Evolutionary conservation across 176 grass and related monocot species (phyloP), one percentile per base, ranked within the genome.

Genomic region (Urochloa ruziziensis): DNA sequence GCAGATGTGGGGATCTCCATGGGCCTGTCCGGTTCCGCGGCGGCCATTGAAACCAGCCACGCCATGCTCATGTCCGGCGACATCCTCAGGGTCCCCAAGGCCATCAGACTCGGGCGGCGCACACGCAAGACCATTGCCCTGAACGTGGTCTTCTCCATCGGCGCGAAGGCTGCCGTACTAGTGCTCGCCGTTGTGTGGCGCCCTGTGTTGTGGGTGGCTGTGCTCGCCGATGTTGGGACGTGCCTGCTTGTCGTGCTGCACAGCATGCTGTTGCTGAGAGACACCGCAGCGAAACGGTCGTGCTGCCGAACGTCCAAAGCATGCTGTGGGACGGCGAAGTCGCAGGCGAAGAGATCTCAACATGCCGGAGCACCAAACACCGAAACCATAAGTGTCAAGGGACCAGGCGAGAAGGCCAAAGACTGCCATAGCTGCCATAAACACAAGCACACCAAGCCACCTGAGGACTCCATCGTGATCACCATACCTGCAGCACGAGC

Each of bases 61-160:
- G 85, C 90, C 32, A 86, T 81, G 10, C 91, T 97, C 76, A 93
- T 97, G 91, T 93, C 94, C 34, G 83, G 90, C 49, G 86, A 97
- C 84, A 21, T 97, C 7, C 65, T 80, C 10, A 65, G 86, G 32
- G 81, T 97, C 16, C 86, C 86, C 2, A 64, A 77, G 35, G 91
- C 84, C 1, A 34, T 93, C 16, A 39, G 39, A 53, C 74, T 97
- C 34, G 94, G 88, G 10, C 75, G 89, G 17, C 70, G 73, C 46
- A 53, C 82, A 2, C 87, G 84, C 21, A 61, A 51, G 3, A 87
- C 74, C 29, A 79, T 94, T 37, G 34, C 62, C 30, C 24, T 25
- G 12, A 94, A 97, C 77, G 80, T 97, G n/a, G 62, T 62, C 24
- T 14, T 43, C 16, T 92, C 92, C 19, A 10, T 90, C 2, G 42